phyloP scores from a whole-genome alignment of 148 eudicot genomes.

The Mesembryanthemum crystallinum region DNA sequence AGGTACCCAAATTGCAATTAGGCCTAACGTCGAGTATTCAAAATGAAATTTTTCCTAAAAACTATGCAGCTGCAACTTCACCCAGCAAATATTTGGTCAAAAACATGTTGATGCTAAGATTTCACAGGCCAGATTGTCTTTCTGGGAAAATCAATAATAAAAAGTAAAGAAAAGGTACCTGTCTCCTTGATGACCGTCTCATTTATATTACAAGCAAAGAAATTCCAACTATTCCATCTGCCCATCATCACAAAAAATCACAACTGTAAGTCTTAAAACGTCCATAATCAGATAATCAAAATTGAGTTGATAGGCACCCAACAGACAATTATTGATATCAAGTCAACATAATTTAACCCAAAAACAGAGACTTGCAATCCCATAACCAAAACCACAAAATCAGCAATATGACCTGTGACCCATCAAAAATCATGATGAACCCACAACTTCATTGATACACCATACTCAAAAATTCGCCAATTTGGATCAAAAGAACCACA shows the following conservation, averaged over 20 bases:
- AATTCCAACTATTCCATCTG: slow-evolving; percentile 99
- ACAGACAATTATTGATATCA: neutral
- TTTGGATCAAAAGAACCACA: slow-evolving; percentile 1
- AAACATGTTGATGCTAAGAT: neutral
- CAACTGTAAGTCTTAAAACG: neutral
- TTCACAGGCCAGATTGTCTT: neutral
- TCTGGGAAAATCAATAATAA: neutral
- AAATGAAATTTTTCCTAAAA: too few relatives aligned
- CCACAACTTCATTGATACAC: neutral
- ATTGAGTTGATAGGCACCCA: neutral
- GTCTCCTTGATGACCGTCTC: slow-evolving; percentile 87
- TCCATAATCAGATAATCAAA: neutral
- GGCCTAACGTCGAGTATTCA: too few relatives aligned
- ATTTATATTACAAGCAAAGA: slow-evolving; percentile 76
- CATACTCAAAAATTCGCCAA: neutral
- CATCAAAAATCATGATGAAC: slow-evolving; percentile 1
- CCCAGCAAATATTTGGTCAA: neutral
- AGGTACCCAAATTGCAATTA: too few relatives aligned
- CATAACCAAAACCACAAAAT: neutral
- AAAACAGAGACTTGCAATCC: slow-evolving; percentile 2
- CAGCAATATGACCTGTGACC: neutral
- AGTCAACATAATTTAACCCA: neutral
- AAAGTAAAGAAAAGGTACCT: slow-evolving; percentile 42
- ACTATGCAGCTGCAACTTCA: neutral
- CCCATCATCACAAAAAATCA: slow-evolving; percentile 26